Percentiles rank a stretch among this genome's conserved stretches.
Conservation (phyloP, 2,329 filamentous ascomycete genomes). For the Fusarium sp. region DNA sequence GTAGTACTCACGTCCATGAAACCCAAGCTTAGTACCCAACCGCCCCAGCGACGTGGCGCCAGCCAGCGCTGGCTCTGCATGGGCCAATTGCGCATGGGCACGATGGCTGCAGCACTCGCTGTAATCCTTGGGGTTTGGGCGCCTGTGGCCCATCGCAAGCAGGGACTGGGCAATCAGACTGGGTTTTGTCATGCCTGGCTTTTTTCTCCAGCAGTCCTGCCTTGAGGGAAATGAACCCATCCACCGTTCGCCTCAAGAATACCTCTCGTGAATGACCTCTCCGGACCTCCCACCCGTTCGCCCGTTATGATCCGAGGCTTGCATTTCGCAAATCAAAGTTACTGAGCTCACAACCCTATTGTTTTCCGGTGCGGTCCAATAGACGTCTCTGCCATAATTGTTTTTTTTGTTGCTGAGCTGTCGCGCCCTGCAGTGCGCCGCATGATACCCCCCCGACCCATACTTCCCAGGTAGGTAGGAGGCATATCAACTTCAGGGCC, state of each 20-base stretch:
- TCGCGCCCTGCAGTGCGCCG: slow-evolving; percentile 36
- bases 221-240: slow-evolving; percentile 29
- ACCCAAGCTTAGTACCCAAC: slow-evolving; percentile 38
- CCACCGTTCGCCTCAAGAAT: slow-evolving; percentile 31
- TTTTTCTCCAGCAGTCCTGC: slow-evolving; percentile 23
- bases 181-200: slow-evolving; percentile 38
- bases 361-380: slow-evolving; percentile 29
- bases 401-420: slow-evolving; percentile 29
- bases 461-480: slow-evolving; percentile 33
- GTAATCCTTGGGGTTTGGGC: slow-evolving; percentile 35
- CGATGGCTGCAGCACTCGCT: slow-evolving; percentile 37
- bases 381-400: slow-evolving; percentile 20
- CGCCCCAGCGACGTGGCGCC: slow-evolving; percentile 44
- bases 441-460: slow-evolving; percentile 39
- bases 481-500: slow-evolving; percentile 33
- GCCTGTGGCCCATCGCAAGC: slow-evolving; percentile 33
- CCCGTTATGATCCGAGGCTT: slow-evolving; percentile 46
- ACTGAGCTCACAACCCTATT: slow-evolving; percentile 32
- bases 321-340: slow-evolving; percentile 44
- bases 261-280: slow-evolving; percentile 44
- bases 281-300: slow-evolving; percentile 46
- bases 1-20: not conserved
- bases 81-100: slow-evolving; percentile 46
- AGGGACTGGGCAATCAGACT: slow-evolving; percentile 34
- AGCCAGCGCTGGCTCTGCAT: slow-evolving; percentile 35